These are phyloP conservation scores for Sanghuangporus sanghuang DNA, from an alignment of 1,284 basidiomycete species.

Conservation along the genomic window DNA sequence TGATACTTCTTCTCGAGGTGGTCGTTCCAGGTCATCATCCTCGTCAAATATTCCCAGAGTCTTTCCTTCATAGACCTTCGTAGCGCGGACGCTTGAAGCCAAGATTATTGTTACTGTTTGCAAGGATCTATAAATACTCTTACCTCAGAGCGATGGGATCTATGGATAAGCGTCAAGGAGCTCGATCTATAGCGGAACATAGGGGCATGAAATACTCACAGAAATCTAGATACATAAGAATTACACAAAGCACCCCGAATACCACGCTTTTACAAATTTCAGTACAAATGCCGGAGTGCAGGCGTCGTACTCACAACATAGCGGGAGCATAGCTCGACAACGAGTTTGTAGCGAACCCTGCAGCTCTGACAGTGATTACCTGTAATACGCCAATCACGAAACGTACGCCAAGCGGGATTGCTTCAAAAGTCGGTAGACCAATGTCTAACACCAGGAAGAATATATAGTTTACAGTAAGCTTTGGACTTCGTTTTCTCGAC, in stretches of 20 bases:
- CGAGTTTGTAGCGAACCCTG: constrained; percentile 79
- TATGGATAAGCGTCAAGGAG: constrained; percentile 20
- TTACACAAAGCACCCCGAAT: constrained; percentile 73
- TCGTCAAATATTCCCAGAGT: constrained; percentile 67
- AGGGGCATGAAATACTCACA: constrained; percentile 40
- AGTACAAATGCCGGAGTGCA: not conserved
- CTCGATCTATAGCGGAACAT: not conserved
- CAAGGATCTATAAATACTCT: not conserved
- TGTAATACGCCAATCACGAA: constrained; percentile 66
- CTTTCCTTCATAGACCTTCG: constrained; percentile 95
- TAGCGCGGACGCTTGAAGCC: constrained; percentile 67
- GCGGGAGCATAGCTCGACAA: constrained; percentile 72
- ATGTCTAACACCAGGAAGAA: constrained; percentile 88
- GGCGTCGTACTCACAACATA: constrained; percentile 57
- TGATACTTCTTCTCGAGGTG: constrained; percentile 34
- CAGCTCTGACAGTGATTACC: constrained; percentile 78
- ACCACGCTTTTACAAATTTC: constrained; percentile 17
- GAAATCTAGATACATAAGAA: constrained; percentile 85
- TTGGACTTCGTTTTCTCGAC: too few species aligned
- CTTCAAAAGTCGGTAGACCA: constrained; percentile 67
- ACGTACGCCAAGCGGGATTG: constrained; percentile 66
- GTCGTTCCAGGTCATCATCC: constrained; percentile 32
- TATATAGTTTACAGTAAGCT: constrained; percentile 88
- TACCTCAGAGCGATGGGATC: constrained; percentile 66
- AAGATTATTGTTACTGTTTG: not conserved